Percentiles rank a stretch among this genome's conserved stretches.
Evolutionary conservation across 345 rosid genomes (phyloP).

Genomic region (Chamaenerion angustifolium): DNA sequence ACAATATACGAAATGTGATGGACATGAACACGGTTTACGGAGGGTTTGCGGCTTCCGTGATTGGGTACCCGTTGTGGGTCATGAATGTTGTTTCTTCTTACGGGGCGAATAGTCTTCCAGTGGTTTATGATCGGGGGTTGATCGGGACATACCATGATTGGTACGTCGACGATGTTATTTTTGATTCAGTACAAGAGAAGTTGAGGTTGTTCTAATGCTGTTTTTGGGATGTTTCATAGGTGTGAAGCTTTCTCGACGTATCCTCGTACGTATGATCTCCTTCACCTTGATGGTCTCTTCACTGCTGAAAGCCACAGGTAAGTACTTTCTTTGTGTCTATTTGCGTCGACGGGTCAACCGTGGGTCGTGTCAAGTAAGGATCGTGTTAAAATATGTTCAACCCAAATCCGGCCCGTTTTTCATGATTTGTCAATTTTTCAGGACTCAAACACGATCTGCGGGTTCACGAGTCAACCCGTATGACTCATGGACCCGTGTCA

Average conservation of each 20-base stretch:
- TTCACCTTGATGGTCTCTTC: slow-evolving; percentile 82
- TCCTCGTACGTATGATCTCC: slow-evolving; percentile 93
- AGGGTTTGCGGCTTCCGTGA: slow-evolving; percentile 69
- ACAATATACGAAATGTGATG: slow-evolving; percentile 84
- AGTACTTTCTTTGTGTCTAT: no score
- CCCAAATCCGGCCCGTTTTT: no score
- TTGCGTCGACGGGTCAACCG: no score
- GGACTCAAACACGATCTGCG: no score
- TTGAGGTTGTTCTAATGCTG: neutral
- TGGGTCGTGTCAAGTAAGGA: no score
- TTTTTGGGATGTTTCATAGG: slow-evolving; percentile 31
- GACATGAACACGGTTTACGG: slow-evolving; percentile 98
- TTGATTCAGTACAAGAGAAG: neutral
- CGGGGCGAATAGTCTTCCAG: slow-evolving; percentile 62
- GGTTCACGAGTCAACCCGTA: no score
- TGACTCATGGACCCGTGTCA: no score
- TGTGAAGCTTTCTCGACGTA: slow-evolving; percentile 97
- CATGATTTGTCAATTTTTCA: no score
- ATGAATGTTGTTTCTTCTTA: slow-evolving; percentile 95
- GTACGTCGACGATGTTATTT: slow-evolving; percentile 21
- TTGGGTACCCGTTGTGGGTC: slow-evolving; percentile 80
- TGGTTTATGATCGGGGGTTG: slow-evolving; percentile 84
- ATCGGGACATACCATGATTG: slow-evolving; percentile 91
- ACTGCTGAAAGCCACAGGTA: slow-evolving; percentile 91
- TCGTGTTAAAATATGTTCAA: no score